Evolutionary conservation across 2,329 filamentous ascomycete genomes (phyloP).

Genomic region (Dactylellina leptospora): DNA sequence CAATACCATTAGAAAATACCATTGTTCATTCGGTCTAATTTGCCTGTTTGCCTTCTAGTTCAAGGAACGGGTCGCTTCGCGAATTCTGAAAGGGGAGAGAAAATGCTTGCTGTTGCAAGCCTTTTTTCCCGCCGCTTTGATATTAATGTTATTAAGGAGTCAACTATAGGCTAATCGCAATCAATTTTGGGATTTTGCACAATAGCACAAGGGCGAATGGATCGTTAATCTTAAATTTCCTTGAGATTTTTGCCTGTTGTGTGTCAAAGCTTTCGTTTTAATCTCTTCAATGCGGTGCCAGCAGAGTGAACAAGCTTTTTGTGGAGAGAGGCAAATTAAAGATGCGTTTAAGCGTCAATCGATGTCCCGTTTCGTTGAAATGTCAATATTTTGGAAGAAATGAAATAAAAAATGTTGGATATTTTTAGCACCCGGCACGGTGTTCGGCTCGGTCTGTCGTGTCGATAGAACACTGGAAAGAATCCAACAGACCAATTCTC

Average conservation of each 20-base stretch:
- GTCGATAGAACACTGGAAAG: constrained; percentile 6
- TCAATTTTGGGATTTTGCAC: no score
- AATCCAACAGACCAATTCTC: no score
- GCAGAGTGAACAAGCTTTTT: constrained; percentile 16
- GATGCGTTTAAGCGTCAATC: constrained; percentile 44
- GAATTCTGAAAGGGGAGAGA: constrained; percentile 10
- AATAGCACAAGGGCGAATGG: constrained; percentile 16
- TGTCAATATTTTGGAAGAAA: constrained; percentile 40
- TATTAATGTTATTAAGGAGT: constrained; percentile 2
- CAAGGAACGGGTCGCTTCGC: constrained; percentile 35
- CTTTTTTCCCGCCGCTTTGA: constrained; percentile 1
- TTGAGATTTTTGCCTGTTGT: constrained; percentile 33
- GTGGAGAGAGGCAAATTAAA: constrained; percentile 25
- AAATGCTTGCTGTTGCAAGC: constrained; percentile 3
- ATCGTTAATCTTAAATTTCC: constrained; percentile 49
- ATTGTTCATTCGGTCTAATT: constrained; percentile 31
- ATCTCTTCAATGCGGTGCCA: constrained; percentile 33
- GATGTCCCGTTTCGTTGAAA: constrained; percentile 34
- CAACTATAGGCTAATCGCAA: constrained; percentile 37
- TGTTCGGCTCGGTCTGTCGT: not conserved
- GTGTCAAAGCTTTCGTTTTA: constrained; percentile 11
- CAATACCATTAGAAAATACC: constrained; percentile 2
- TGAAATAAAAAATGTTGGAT: constrained; percentile 19
- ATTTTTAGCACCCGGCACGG: constrained; percentile 46
- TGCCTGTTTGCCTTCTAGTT: constrained; percentile 20